phyloP scores from a whole-genome alignment of 441 rosid genomes.

The Euphorbia celastroides region DNA sequence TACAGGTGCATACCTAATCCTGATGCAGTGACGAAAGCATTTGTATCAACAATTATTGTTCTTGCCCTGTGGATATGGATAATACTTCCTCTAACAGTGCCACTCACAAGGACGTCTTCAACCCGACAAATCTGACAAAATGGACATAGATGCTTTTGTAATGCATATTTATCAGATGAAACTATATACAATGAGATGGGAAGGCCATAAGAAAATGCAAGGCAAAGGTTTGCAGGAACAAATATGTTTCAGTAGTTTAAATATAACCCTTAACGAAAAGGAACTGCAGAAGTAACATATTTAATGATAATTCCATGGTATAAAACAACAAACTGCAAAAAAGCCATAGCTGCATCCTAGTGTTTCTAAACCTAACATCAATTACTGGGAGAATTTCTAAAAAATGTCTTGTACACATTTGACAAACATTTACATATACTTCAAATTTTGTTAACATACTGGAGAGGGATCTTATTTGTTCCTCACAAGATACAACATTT shows the following conservation, averaged over 20 bases:
- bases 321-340: background rate
- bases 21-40: conserved; percentile 79
- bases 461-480: background rate
- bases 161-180: background rate
- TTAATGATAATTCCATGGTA: background rate
- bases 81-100: conserved; percentile 81
- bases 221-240: background rate
- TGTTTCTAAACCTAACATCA: background rate
- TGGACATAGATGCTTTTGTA: conserved; percentile 12
- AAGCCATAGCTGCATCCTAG: background rate
- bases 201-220: background rate
- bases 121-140: conserved; percentile 82
- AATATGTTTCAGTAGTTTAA: background rate
- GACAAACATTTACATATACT: background rate
- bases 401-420: background rate
- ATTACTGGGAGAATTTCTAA: background rate
- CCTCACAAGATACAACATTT: background rate
- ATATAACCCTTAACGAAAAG: background rate
- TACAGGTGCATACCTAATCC: conserved; percentile 57
- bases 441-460: background rate
- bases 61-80: conserved; percentile 94
- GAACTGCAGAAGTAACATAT: background rate
- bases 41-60: conserved; percentile 60
- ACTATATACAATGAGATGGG: background rate
- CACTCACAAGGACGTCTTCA: conserved; percentile 91